Evolutionary conservation across 176 grass and related monocot genomes (phyloP), one percentile per base, ranked within the genome.

Genomic region (Oryza rufipogon): DNA sequence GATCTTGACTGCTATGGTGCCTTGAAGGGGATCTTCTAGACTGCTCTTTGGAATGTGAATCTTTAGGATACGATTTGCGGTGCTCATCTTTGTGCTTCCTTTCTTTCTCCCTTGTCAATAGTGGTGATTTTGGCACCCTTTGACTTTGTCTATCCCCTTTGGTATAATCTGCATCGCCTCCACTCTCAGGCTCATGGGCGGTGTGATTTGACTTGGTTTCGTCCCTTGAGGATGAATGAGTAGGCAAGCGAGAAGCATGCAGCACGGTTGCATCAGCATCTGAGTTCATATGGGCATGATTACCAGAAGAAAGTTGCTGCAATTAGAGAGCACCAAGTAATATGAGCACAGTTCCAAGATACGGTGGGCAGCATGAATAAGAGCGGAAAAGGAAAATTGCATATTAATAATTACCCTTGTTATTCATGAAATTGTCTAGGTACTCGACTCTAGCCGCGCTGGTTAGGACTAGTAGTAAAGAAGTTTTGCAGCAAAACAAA

Each of bases 41-140:
- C 44, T 63, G 86, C 16, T 97, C 83, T 65, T 75, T 83, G 16
- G 11, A 88, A 48, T 52, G n/a, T 7, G 64, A 16, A 60, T 86
- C 87, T 73, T 47, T 83, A 58, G 30, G 51, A 47, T 34, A 79
- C 26, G 19, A 34, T 32, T 83, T 81, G 19, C 4, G 79, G 68
- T 13, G 80, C 48, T 34, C 74, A 15, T 82, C 78, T 64, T 13
- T 74, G 54, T 77, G 65, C 38, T 54, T 88, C 65, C 72, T 87
- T 39, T 66, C 85, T 46, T 74, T 92, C n/a, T 81, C 85, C 11
- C 3, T 74, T 66, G 33, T 78, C 6, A n/a, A n/a, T 9, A 36
- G 64, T 12, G 48, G 76, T 26, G 85, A 92, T 74, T 82, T 87
- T 5, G 78, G 63, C 48, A 4, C 47, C 48, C 30, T 82, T 66